A percentile compares a stretch with the other conserved stretches of the same genome.
These are phyloP conservation scores for Cladosporium sp. DNA, from an alignment of 2,329 filamentous ascomycete species.

Conservation along the genomic window DNA sequence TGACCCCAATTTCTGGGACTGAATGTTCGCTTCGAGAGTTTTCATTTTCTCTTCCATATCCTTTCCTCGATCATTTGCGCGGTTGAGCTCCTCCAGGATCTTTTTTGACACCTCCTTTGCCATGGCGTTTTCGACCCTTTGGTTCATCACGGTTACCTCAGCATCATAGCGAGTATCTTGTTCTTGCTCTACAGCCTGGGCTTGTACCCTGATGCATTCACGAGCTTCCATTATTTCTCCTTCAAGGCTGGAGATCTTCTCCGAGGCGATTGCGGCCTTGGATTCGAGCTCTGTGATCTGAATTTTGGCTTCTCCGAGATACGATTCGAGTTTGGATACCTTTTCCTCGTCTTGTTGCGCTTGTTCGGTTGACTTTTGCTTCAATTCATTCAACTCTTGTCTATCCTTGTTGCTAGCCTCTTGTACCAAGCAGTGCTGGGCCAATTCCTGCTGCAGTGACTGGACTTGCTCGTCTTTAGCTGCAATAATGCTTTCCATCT, in stretches of 20 bases:
- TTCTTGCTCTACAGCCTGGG: background rate
- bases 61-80: background rate
- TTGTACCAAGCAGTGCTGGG: background rate
- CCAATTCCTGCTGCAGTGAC: background rate
- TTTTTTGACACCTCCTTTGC: background rate
- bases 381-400: background rate
- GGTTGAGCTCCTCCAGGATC: background rate
- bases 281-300: background rate
- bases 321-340: background rate
- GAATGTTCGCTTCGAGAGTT: background rate
- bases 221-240: background rate
- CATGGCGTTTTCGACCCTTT: background rate
- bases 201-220: background rate
- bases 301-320: background rate
- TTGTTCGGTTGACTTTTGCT: background rate
- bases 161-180: constrained; percentile 1
- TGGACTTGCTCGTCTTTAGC: background rate
- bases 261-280: background rate
- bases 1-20: background rate
- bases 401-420: background rate
- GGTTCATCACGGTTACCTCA: background rate
- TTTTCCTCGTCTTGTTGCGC: background rate
- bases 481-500: background rate
- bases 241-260: background rate
- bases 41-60: constrained; percentile 1